Evolutionary conservation across 2,329 filamentous ascomycete species (phyloP).

Genomic region (Graphiopsis chlorocephala): DNA sequence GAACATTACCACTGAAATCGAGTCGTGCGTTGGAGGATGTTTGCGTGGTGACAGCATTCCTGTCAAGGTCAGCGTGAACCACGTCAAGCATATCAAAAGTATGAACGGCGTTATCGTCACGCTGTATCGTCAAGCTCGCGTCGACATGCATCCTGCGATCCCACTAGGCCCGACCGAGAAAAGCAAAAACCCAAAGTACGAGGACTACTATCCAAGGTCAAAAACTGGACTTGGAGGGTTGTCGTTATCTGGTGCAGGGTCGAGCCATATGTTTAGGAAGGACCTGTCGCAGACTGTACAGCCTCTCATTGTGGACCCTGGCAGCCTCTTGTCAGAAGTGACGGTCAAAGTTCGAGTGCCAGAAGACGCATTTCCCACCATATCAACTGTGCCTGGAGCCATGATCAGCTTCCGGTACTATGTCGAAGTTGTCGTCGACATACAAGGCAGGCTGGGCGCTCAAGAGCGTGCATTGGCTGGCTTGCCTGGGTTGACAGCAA

Average conservation of each 20-base stretch:
- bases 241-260: constrained; percentile 79
- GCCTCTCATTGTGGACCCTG: constrained; percentile 83
- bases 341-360: constrained; percentile 83
- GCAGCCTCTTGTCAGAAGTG: constrained; percentile 72
- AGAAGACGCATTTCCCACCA: constrained; percentile 88
- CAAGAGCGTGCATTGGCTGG: constrained; percentile 55
- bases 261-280: constrained; percentile 91
- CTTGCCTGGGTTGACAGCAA: constrained; percentile 27
- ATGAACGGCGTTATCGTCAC: constrained; percentile 91
- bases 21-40: constrained; percentile 77
- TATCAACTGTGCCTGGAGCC: constrained; percentile 80
- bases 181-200: constrained; percentile 67
- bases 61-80: constrained; percentile 76
- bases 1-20: constrained; percentile 82
- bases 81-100: constrained; percentile 86
- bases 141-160: constrained; percentile 72
- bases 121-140: constrained; percentile 83
- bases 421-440: constrained; percentile 86
- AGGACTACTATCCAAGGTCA: constrained; percentile 84
- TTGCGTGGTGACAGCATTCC: constrained; percentile 80
- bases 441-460: constrained; percentile 80
- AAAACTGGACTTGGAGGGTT: constrained; percentile 82
- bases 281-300: constrained; percentile 86
- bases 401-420: constrained; percentile 97
- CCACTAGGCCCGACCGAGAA: constrained; percentile 62